phyloP scores from a whole-genome alignment of 495 filamentous ascomycete genomes.

The Tuber borchii region DNA sequence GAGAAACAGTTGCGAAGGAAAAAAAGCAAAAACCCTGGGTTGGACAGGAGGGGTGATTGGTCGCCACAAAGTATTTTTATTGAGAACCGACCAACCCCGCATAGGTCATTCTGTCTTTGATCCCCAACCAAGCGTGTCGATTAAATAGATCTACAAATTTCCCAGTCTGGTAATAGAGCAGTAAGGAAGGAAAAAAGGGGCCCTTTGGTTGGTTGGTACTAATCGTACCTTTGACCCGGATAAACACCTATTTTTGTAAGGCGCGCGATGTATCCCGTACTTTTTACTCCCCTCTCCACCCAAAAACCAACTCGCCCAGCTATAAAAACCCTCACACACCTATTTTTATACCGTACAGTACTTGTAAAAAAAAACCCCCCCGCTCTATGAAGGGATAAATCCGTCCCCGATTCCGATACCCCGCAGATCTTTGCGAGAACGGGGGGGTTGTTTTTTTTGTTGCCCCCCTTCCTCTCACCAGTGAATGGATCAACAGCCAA shows the following conservation, averaged over 20 bases:
- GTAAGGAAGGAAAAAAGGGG: background rate
- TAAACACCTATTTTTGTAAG: background rate
- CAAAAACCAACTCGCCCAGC: background rate
- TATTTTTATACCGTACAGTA: background rate
- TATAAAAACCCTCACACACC: background rate
- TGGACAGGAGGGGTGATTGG: background rate
- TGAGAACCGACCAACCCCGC: background rate
- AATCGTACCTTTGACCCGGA: background rate
- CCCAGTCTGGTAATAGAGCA: background rate
- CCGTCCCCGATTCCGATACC: background rate
- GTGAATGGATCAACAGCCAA: background rate
- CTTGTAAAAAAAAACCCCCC: background rate
- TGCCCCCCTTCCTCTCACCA: background rate
- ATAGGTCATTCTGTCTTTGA: background rate
- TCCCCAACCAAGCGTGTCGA: background rate
- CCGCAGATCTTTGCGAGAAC: background rate
- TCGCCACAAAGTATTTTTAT: conserved; percentile 4
- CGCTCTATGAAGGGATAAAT: background rate
- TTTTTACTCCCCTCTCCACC: background rate
- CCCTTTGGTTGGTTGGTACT: background rate
- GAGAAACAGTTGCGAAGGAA: background rate
- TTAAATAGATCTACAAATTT: background rate
- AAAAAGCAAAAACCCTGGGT: background rate
- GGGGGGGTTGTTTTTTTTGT: background rate
- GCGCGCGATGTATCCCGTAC: background rate